Evolutionary conservation across 495 filamentous ascomycete genomes (phyloP), one percentile per base, ranked within the genome.

Genomic region (Aspergillus olivimuriae): DNA sequence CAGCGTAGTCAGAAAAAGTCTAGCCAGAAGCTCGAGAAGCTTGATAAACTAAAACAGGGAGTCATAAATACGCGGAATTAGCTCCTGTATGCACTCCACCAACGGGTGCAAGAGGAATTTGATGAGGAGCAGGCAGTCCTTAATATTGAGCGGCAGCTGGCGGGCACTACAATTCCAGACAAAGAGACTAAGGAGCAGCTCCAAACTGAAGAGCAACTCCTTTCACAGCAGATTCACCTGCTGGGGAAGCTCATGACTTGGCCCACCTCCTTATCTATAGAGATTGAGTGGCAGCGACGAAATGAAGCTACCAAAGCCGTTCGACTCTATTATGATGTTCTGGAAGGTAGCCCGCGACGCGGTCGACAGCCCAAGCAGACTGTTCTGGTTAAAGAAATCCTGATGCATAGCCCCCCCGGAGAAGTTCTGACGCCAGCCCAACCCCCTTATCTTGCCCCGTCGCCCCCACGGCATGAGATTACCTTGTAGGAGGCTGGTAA

Each of bases 241-340:
- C 43, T 58, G 14, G 41, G 50, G 28, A 58, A 39, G n/a, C 51
- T 61, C 24, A 41, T 61, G 30, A 55, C 57, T 31, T 61, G 43
- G 51, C 57, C 57, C n/a, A 56, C 45, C 19, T 53, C 57, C 34
- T 12, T 41, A 30, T 61, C 39, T 30, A 30, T 58, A 37, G 58
- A 61, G 46, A 41, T 36, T 10, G 45, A 58, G 40, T 61, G 48
- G 53, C 39, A 34, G 24, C 44, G 49, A 32, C 55, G 55, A 16
- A 52, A 56, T 34, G 46, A 33, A 35, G 57, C 57, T 40, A 36
- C 46, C 20, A 39, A 43, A 36, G 44, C 57, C 17, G 43, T 41
- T n/a, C 42, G 34, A 33, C 39, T 49, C 31, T 57, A 58, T 46
- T 61, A 41, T 43, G 39, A 39, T 32, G 41, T 54, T 40, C 24